Base-by-base conservation (phyloP, 2,329 filamentous ascomycete genomes). In the Lasiodiplodia hormozganensis region DNA sequence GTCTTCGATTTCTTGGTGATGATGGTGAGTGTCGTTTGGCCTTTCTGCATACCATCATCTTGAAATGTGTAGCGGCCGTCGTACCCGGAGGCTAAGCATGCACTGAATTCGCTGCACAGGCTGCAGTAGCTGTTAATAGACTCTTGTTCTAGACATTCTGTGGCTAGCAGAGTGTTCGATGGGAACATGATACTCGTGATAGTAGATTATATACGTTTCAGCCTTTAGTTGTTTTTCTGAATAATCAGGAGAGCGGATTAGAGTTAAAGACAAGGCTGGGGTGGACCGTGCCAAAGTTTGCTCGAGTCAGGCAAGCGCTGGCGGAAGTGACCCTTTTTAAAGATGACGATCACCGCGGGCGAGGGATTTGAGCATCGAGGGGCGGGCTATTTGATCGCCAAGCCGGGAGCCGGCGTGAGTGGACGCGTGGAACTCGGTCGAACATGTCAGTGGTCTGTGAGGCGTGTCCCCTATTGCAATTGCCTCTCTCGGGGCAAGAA, bases 261-360 rank as follows among this genome's bases (percentile, higher is more conserved):
- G 10, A 47, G 43, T n/a, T 21, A 18, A 47, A 47, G 18, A 47
- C 43, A 21, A 14, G 43, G 43, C 43, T 11, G 6, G 7, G 12
- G 3, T 47, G 43, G 43, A 4, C 43, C 43, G 43, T 47, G 43
- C 43, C 11, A 18, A 10, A 12, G 43, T 21, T 21, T n/a, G n/a
- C 18, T 47, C 43, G 43, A 47, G 43, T 47, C 43, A 47, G 31
- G 38, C 38, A 40, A 40, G 38, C n/a, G 43, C 43, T 34, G 40
- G 40, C 16, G 21, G 43, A n/a, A 21, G 43, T 47, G 43, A 47
- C 43, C 43, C 43, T 47, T 47, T 43, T 47, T 43, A 18, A 8
- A 53, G 25, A 53, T 53, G 51, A 53, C 23, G 51, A 53, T 53
- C 51, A 31, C 51, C 28, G 25, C 12, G 51, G 14, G 51, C 51